Base-by-base conservation (phyloP, 805 yeast genomes). In the Nakazawaea ambrosiae region DNA sequence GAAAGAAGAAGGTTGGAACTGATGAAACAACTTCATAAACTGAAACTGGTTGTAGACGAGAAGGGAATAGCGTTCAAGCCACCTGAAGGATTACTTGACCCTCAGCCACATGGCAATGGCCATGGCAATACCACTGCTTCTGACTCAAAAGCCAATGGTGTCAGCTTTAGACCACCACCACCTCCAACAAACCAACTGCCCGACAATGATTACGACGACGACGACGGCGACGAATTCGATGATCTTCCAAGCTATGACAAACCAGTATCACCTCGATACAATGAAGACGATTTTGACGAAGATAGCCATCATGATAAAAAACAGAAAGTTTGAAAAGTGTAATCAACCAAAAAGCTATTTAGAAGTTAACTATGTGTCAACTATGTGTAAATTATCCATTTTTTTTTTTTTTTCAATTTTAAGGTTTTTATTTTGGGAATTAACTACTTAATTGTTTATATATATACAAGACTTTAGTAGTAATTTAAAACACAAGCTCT, bases 401-500 rank as follows among this genome's bases (percentile, higher is more conserved):
- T n/a, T n/a, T n/a, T n/a, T n/a, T n/a, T n/a, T n/a, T n/a, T n/a
- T n/a, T n/a, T n/a, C n/a, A n/a, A n/a, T n/a, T n/a, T n/a, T n/a
- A n/a, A n/a, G n/a, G n/a, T n/a, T n/a, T n/a, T n/a, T n/a, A n/a
- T n/a, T n/a, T n/a, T n/a, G n/a, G n/a, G n/a, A n/a, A n/a, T n/a
- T n/a, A n/a, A n/a, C n/a, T n/a, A n/a, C n/a, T n/a, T n/a, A n/a
- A n/a, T n/a, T n/a, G n/a, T n/a, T n/a, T n/a, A n/a, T n/a, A n/a
- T n/a, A n/a, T n/a, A n/a, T n/a, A n/a, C n/a, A n/a, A n/a, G 6
- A 15, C 16, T 19, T 23, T 26, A 33, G 27, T 11, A 22, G 43
- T 58, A 61, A 20, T 52, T 46, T 34, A 64, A 39, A 27, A 63
- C 50, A 45, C 68, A 64, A 14, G 66, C 51, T 39, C 64, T 68